Evolutionary conservation across 2,329 filamentous ascomycete species (phyloP).

Genomic region (Fonsecaea nubica): DNA sequence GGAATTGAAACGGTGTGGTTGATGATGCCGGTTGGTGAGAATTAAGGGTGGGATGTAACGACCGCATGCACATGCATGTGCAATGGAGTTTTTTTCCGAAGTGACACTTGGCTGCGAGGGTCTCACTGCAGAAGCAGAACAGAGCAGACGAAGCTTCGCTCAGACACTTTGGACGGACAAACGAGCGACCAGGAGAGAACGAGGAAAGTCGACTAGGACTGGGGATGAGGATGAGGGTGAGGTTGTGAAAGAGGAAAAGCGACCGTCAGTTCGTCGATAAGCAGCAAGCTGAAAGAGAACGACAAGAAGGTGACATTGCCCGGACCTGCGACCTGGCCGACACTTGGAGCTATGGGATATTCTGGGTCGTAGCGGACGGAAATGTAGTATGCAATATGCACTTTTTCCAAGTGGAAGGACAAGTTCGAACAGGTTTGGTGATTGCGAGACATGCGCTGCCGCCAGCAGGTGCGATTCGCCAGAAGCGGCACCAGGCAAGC

Average conservation of each 20-base stretch:
- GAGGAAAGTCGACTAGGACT: conserved; percentile 2
- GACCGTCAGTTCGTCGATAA: conserved; percentile 9
- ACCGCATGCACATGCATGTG: conserved; percentile 34
- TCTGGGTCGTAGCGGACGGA: conserved; percentile 14
- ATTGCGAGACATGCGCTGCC: conserved; percentile 20
- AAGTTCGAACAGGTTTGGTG: neutral
- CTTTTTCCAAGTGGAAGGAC: neutral
- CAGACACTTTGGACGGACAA: conserved; percentile 9
- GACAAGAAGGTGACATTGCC: conserved; percentile 26
- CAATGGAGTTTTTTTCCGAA: conserved; percentile 28
- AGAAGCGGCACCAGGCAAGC: conserved; percentile 5
- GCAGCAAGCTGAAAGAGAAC: conserved; percentile 9
- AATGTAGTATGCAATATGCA: neutral
- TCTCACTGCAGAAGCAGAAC: conserved; percentile 11
- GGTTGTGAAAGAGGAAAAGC: conserved; percentile 3
- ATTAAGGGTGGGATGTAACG: conserved; percentile 26
- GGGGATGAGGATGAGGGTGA: neutral
- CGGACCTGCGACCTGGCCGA: conserved; percentile 7
- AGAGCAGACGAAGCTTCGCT: neutral
- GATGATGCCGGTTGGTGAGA: conserved; percentile 17
- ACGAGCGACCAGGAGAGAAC: conserved; percentile 28
- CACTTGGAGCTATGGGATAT: neutral
- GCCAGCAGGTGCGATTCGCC: conserved; percentile 23
- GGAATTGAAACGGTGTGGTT: neutral
- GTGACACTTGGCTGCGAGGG: conserved; percentile 16